Evolutionary conservation across 2,329 filamentous ascomycete species (phyloP).

Genomic region (Mycogone perniciosa): DNA sequence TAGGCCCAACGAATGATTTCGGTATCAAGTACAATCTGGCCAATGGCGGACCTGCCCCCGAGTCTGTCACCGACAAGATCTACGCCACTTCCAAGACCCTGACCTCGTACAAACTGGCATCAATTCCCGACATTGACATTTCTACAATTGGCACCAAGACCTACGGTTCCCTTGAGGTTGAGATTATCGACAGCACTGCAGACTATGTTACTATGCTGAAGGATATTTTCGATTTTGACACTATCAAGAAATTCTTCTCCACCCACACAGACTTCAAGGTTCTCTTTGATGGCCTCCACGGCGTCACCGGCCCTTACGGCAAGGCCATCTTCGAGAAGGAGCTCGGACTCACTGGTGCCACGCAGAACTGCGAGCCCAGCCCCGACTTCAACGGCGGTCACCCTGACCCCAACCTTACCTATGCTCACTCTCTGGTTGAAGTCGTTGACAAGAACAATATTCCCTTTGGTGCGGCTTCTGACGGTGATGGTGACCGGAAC

Average conservation of each 20-base stretch:
- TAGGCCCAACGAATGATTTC: conserved; percentile 89
- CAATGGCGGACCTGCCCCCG: conserved; percentile 92
- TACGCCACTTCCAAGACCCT: conserved; percentile 86
- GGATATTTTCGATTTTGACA: conserved; percentile 95
- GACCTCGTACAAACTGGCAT: conserved; percentile 84
- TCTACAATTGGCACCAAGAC: conserved; percentile 73
- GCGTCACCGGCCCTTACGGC: conserved; percentile 93
- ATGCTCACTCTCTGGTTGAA: conserved; percentile 90
- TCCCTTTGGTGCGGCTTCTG: conserved; percentile 92
- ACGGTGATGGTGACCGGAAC: conserved; percentile 97
- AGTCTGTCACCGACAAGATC: conserved; percentile 97
- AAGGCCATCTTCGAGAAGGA: conserved; percentile 92
- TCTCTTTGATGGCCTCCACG: conserved; percentile 88
- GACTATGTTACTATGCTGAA: conserved; percentile 96
- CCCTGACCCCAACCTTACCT: conserved; percentile 95
- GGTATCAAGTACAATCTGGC: conserved; percentile 99
- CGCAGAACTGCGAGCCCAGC: conserved; percentile 86
- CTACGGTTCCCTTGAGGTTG: conserved; percentile 84
- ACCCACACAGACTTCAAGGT: conserved; percentile 90
- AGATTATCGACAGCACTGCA: conserved; percentile 86
- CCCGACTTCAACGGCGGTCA: conserved; percentile 97
- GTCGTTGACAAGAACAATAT: conserved; percentile 86
- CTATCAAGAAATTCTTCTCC: conserved; percentile 91
- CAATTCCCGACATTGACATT: conserved; percentile 82
- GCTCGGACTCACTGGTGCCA: conserved; percentile 70